Base-by-base conservation (phyloP, 768 basidiomycete genomes). In the Lanmaoa pseudosensibilis region DNA sequence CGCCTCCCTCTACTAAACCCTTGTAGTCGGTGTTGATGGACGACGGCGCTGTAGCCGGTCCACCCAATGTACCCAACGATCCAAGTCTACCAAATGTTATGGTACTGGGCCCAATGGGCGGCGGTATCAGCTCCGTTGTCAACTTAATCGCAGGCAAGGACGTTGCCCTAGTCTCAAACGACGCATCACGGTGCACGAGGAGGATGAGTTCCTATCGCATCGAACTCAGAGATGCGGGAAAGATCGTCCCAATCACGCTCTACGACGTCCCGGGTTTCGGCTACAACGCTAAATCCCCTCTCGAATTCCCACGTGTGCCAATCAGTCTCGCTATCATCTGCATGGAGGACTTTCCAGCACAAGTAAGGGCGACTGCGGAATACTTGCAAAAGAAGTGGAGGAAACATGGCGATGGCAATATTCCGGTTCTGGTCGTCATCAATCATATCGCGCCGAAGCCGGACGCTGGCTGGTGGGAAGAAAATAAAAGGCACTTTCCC, bases 61-160 rank as follows among this genome's bases (percentile, higher is more conserved):
- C 25, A n/a, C 54, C 52, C 30, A 51, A 48, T 5, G 23, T 19
- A 10, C 34, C 47, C 44, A 47, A 23, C 9, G 56, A 52, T 8
- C 46, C 62, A 23, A 56, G 6, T 7, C 41, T 56, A 16, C 65
- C 63, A 11, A 68, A 67, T 21, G 30, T 72, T 9, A 52, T 70
- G 38, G 66, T 70, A 6, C 50, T 71, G 13, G 69, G 69, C 33
- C 65, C 63, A 23, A 56, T 43, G 19, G 68, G 70, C 13, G 63
- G 63, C 21, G 69, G 69, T 12, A 61, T 56, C 52, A 70, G 70
- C 44, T 67, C 69, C 38, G 56, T 70, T 46, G 64, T 70, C 68
- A 72, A 72, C 58, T 38, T 70, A 54, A 72, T 70, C 46, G 60
- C 63, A 32, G 62, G 65, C 49, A 50, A 55, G 27, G 50, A 56